Evolutionary conservation across 768 basidiomycete species (phyloP).

Genomic region (Floccularia luteovirens): DNA sequence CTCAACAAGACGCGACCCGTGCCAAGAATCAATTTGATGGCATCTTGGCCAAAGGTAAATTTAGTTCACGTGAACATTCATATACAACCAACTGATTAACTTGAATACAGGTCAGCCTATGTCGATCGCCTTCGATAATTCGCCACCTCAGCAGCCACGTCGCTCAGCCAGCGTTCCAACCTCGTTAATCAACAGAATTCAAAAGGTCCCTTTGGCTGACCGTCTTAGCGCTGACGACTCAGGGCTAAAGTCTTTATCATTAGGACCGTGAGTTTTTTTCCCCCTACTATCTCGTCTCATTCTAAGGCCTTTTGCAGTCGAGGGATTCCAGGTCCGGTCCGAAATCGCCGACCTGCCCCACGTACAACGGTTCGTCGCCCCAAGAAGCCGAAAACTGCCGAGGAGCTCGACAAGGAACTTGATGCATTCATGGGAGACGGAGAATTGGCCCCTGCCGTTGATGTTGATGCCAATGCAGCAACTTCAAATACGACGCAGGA

Average conservation of each 20-base stretch:
- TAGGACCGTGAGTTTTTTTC: slow-evolving; percentile 25
- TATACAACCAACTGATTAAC: not conserved
- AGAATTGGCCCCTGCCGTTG: slow-evolving; percentile 12
- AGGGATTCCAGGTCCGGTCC: slow-evolving; percentile 38
- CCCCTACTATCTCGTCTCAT: not conserved
- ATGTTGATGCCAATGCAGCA: slow-evolving; percentile 6
- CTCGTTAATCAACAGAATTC: slow-evolving; percentile 67
- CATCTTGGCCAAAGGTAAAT: slow-evolving; percentile 78
- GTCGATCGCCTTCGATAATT: slow-evolving; percentile 54
- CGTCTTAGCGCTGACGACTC: slow-evolving; percentile 48
- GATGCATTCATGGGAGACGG: slow-evolving; percentile 79
- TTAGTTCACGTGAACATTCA: slow-evolving; percentile 2
- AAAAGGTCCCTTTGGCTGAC: slow-evolving; percentile 64
- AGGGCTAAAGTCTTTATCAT: slow-evolving; percentile 20
- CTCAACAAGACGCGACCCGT: slow-evolving; percentile 65
- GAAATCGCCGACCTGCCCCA: slow-evolving; percentile 31
- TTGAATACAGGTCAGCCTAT: slow-evolving; percentile 64
- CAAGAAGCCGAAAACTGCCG: slow-evolving; percentile 64
- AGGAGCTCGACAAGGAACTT: slow-evolving; percentile 82
- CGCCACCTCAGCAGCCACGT: slow-evolving; percentile 36
- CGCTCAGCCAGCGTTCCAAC: slow-evolving; percentile 45
- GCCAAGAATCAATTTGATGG: slow-evolving; percentile 85
- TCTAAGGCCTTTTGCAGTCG: slow-evolving; percentile 13
- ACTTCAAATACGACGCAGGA: slow-evolving; percentile 25
- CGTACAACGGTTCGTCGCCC: slow-evolving; percentile 13